These are phyloP conservation scores for Primulina eburnea DNA, from an alignment of 257 asterid genomes.

Conservation along the genomic window DNA sequence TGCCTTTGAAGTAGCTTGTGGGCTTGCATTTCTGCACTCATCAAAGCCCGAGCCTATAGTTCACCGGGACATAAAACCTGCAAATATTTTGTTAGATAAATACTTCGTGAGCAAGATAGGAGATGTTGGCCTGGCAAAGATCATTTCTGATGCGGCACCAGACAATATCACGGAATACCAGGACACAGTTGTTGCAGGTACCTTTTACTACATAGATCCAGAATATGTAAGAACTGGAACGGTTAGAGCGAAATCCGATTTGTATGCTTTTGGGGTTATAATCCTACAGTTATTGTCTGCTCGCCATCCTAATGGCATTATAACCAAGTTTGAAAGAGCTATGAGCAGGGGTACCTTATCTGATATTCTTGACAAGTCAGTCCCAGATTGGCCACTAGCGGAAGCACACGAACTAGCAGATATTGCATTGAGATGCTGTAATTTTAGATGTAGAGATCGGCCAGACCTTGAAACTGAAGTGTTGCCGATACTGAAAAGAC, in stretches of 20 bases:
- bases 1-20: slow-evolving; percentile 81
- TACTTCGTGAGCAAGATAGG: slow-evolving; percentile 68
- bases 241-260: slow-evolving; percentile 81
- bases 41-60: slow-evolving; percentile 74
- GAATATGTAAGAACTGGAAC: slow-evolving; percentile 92
- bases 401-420: slow-evolving; percentile 63
- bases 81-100: slow-evolving; percentile 72
- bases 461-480: slow-evolving; percentile 87
- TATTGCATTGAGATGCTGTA: slow-evolving; percentile 64
- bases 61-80: slow-evolving; percentile 90
- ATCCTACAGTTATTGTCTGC: slow-evolving; percentile 69
- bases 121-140: slow-evolving; percentile 83
- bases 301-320: slow-evolving; percentile 58
- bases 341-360: slow-evolving; percentile 34
- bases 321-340: slow-evolving; percentile 67
- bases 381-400: slow-evolving; percentile 65
- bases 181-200: slow-evolving; percentile 77
- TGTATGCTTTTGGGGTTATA: slow-evolving; percentile 78
- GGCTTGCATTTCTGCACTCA: slow-evolving; percentile 83
- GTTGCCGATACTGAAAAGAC: slow-evolving; percentile 60
- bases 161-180: slow-evolving; percentile 69
- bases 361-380: slow-evolving; percentile 60
- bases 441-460: slow-evolving; percentile 78
- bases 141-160: slow-evolving; percentile 61
- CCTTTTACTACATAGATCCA: slow-evolving; percentile 82